Base-by-base conservation (phyloP, 2,329 filamentous ascomycete species). In the Cladosporium sphaerospermum region DNA sequence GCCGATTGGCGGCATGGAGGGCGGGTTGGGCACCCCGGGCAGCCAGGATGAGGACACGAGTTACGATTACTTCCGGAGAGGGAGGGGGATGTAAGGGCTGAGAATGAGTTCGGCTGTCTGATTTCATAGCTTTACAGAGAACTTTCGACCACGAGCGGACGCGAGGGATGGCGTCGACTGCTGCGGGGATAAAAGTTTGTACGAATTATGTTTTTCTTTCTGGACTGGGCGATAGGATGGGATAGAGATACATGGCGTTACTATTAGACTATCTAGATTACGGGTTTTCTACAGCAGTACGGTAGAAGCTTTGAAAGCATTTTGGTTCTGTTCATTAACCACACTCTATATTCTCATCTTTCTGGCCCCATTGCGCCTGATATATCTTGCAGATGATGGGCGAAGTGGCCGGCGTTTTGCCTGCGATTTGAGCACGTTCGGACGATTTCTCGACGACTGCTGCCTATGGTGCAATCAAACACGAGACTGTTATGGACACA, bases 21-120 rank as follows among this genome's bases (percentile, higher is more conserved):
- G 18, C n/a, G 54, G 57, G 2, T 53, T 53, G 4, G 57, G 59
- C 14, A 69, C 67, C 32, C 66, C 67, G 6, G 65, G 61, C 11
- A 56, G 57, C 14, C 54, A 61, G 14, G 65, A 62, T 42, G 65
- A 68, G 42, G 59, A 66, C 39, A 70, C 67, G 61, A 69, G 65
- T 64, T 71, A 71, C 55, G 69, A 71, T 62, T 70, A 69, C 52
- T 71, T 71, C 53, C 57, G 68, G 50, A 58, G 67, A 23, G 64
- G 65, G 16, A 60, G 61, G 36, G 52, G 52, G 18, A 16, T 54
- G 37, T 53, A 47, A 37, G 16, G 16, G 2, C 32, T 10, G n/a
- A 9, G 34, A 36, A 5, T 11, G 34, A 36, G 34, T 4, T 5
- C 5, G 4, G 34, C 34, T 36, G 34, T 36, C 10, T 36, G 34